A percentile compares a stretch with the other conserved stretches of the same genome.
phyloP scores from a whole-genome alignment of 768 basidiomycete species.

The Rhodosporidiobolus odoratus region DNA sequence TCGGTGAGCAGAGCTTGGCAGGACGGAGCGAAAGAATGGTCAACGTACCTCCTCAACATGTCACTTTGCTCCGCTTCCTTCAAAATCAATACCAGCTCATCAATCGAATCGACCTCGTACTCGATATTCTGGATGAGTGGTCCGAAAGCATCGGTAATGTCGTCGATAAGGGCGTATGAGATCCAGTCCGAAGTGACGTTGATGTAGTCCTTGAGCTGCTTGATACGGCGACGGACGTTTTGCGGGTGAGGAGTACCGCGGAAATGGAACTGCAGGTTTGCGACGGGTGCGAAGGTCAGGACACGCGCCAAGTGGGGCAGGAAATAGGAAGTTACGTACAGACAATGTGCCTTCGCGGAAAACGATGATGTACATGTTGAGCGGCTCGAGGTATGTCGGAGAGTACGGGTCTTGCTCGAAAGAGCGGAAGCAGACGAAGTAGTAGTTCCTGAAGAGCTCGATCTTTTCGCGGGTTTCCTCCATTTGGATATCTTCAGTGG shows the following conservation, averaged over 20 bases:
- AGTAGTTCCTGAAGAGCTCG: constrained; percentile 96
- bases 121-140: constrained; percentile 97
- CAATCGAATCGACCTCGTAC: constrained; percentile 98
- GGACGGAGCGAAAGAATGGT: neutral
- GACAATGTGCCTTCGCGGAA: constrained; percentile 94
- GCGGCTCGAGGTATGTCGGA: constrained; percentile 90
- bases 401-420: constrained; percentile 99
- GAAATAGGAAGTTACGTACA: constrained; percentile 53
- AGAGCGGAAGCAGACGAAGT: constrained; percentile 96
- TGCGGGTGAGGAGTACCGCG: constrained; percentile 94
- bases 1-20: neutral
- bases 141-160: constrained; percentile 98
- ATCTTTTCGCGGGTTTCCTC: constrained; percentile 99
- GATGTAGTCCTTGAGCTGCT: constrained; percentile 98
- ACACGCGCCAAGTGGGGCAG: neutral
- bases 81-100: constrained; percentile 92
- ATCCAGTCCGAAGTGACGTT: constrained; percentile 99
- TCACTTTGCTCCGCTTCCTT: constrained; percentile 95
- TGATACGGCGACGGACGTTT: constrained; percentile 94
- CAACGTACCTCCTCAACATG: constrained; percentile 70
- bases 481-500: constrained; percentile 98
- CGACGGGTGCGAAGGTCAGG: neutral
- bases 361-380: constrained; percentile 99
- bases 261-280: constrained; percentile 86
- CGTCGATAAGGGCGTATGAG: constrained; percentile 97